Evolutionary conservation across 192 early-diverging fungal species (phyloP).

Genomic region (Lobosporangium transversale): DNA sequence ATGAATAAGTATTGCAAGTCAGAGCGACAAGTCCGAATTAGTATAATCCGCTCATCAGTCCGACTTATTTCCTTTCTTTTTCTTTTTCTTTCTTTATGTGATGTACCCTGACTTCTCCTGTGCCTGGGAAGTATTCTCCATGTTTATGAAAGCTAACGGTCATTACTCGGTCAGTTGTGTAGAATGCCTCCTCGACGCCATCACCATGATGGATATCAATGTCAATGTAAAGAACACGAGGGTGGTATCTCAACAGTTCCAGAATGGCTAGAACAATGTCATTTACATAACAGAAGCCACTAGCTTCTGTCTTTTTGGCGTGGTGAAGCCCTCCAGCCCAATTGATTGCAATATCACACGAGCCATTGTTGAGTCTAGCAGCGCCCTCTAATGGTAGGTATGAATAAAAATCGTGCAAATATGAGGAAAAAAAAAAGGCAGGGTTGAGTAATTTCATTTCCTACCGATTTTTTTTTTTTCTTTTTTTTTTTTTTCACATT

Average conservation of each 20-base stretch:
- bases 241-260: slow-evolving; percentile 87
- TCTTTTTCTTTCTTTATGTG: no score
- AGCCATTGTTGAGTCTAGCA: slow-evolving; percentile 81
- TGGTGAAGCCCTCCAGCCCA: slow-evolving; percentile 98
- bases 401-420: background rate
- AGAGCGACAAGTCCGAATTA: no score
- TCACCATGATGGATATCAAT: slow-evolving; percentile 99
- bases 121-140: slow-evolving; percentile 98
- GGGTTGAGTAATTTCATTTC: no score
- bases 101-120: slow-evolving; percentile 92
- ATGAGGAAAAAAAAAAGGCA: background rate
- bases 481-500: background rate
- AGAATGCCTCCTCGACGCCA: slow-evolving; percentile 99
- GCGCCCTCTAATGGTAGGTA: slow-evolving; percentile 73
- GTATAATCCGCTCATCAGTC: no score
- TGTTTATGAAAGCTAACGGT: slow-evolving; percentile 99
- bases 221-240: slow-evolving; percentile 96
- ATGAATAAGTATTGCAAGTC: no score
- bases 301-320: slow-evolving; percentile 96
- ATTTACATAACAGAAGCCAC: slow-evolving; percentile 98
- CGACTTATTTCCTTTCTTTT: no score
- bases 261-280: slow-evolving; percentile 96
- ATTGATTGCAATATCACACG: slow-evolving; percentile 92
- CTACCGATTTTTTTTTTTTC: no score
- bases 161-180: slow-evolving; percentile 99